phyloP scores from a whole-genome alignment of 805 yeast genomes.

The Hanseniaspora hatyaiensis region DNA sequence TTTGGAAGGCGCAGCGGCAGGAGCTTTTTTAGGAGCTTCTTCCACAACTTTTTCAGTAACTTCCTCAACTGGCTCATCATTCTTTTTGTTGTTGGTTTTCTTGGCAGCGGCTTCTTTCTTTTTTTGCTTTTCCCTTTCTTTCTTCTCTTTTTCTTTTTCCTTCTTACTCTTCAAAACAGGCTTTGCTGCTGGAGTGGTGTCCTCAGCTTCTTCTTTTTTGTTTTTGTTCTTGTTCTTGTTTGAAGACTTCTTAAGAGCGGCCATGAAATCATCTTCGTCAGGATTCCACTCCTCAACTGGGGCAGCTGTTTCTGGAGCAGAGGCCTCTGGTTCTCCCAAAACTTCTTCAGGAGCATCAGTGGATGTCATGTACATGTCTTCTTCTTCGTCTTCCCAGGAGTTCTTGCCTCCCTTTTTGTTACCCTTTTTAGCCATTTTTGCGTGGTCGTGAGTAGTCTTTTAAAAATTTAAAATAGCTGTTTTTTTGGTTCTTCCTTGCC shows the following conservation, averaged over 20 bases:
- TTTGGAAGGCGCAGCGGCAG: constrained; percentile 36
- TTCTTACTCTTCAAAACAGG: constrained; percentile 80
- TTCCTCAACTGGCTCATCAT: constrained; percentile 28
- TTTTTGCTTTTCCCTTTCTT: constrained; percentile 76
- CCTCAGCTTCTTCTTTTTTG: constrained; percentile 49
- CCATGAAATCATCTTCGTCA: constrained; percentile 49
- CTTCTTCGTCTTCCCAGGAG: constrained; percentile 65
- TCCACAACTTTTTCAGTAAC: constrained; percentile 27
- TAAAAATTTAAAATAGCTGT: too few species aligned
- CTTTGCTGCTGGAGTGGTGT: constrained; percentile 38
- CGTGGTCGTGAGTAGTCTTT: too few species aligned
- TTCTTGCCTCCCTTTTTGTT: constrained; percentile 50
- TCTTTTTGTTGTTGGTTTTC: constrained; percentile 31
- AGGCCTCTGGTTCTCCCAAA: constrained; percentile 20
- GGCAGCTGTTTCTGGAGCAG: constrained; percentile 23
- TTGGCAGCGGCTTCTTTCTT: constrained; percentile 43
- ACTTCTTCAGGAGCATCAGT: too few species aligned
- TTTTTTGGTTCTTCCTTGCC: not conserved
- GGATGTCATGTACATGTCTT: constrained; percentile 34
- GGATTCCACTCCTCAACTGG: constrained; percentile 41
- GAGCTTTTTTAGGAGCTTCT: constrained; percentile 31
- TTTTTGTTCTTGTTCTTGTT: constrained; percentile 67
- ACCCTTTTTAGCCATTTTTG: constrained; percentile 37
- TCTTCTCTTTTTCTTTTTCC: constrained; percentile 90
- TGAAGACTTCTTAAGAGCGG: constrained; percentile 70